A percentile compares a stretch with the other conserved stretches of the same genome.
These are phyloP conservation scores for Hura crepitans DNA, from an alignment of 441 rosid genomes.

Conservation along the genomic window DNA sequence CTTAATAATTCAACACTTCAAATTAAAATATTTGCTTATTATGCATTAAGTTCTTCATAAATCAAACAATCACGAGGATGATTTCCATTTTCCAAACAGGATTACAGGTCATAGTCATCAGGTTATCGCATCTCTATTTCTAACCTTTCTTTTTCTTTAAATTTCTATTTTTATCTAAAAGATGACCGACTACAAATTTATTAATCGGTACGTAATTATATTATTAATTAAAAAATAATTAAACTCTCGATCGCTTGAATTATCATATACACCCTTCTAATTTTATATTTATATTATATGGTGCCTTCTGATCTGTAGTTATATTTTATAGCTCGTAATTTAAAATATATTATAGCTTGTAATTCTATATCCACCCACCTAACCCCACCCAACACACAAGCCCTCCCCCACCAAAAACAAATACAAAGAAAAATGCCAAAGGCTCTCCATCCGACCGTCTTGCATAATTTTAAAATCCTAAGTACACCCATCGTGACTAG, in stretches of 20 bases:
- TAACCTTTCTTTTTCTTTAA: no score
- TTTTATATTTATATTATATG: no score
- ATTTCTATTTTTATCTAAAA: no score
- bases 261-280: no score
- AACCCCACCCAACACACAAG: background rate
- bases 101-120: slow-evolving; percentile 1
- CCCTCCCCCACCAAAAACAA: background rate
- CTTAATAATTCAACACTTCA: background rate
- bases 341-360: no score
- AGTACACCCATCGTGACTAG: background rate
- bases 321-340: no score
- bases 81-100: background rate
- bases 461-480: background rate
- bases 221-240: no score
- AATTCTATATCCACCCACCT: no score
- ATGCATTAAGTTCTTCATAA: background rate
- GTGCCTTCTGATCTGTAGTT: no score
- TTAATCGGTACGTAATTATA: no score
- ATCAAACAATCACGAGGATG: background rate
- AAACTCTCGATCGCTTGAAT: no score
- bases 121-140: background rate
- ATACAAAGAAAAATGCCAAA: background rate
- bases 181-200: no score
- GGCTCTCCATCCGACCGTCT: background rate
- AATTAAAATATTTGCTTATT: background rate